Percentiles rank a stretch among this genome's conserved stretches.
phyloP scores from a whole-genome alignment of 2,329 filamentous ascomycete genomes.

The Tolypocladium amazonense region DNA sequence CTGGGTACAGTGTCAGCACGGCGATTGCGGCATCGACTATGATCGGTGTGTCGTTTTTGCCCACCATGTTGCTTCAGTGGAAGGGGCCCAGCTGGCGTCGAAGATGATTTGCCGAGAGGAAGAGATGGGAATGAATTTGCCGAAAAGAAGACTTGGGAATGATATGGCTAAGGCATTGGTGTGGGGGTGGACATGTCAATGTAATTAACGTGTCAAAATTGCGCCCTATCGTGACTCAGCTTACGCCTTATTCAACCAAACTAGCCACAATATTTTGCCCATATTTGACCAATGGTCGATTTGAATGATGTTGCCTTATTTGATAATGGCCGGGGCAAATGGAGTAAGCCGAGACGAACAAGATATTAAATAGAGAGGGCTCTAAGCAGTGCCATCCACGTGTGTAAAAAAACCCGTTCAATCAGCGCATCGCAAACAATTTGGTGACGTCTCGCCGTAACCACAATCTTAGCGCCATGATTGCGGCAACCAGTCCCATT shows the following conservation, averaged over 20 bases:
- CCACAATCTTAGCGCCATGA: not conserved
- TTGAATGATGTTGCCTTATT: too few species aligned
- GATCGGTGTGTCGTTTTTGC: constrained; percentile 1
- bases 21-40: constrained; percentile 1
- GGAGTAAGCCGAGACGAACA: not conserved
- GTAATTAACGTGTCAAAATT: not conserved
- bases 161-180: not conserved
- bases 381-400: not conserved
- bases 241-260: not conserved
- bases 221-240: not conserved
- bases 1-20: not conserved
- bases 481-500: not conserved
- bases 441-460: not conserved
- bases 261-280: not conserved
- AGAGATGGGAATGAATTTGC: not conserved
- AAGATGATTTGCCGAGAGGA: not conserved
- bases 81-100: not conserved
- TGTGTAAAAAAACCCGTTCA: not conserved
- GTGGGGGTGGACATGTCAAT: not conserved
- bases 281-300: too few species aligned
- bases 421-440: not conserved
- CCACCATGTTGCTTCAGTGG: constrained; percentile 2
- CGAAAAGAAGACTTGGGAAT: not conserved
- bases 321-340: too few species aligned
- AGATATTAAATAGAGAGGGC: not conserved